These are phyloP conservation scores for Mycena sanguinolenta DNA, from an alignment of 768 basidiomycete species.

Conservation along the genomic window DNA sequence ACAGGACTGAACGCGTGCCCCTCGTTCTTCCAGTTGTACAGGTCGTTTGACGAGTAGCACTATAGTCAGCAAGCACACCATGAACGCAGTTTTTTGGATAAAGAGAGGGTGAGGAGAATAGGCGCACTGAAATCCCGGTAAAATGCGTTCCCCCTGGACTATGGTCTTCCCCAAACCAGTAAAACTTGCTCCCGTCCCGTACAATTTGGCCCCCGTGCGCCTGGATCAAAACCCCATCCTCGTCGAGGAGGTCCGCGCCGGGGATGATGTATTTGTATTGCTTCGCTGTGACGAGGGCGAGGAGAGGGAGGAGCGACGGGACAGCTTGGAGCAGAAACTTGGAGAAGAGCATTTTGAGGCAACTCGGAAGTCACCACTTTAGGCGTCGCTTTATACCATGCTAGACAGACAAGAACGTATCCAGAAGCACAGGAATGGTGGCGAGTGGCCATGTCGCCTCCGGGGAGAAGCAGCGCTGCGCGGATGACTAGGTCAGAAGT, in stretches of 20 bases:
- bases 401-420: slow-evolving; percentile 22
- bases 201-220: slow-evolving; percentile 30
- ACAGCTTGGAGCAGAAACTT: slow-evolving; percentile 20
- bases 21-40: slow-evolving; percentile 32
- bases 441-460: slow-evolving; percentile 9
- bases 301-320: slow-evolving; percentile 22
- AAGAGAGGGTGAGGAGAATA: slow-evolving; percentile 3
- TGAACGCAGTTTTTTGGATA: slow-evolving; percentile 15
- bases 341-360: slow-evolving; percentile 20
- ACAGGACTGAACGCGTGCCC: slow-evolving; percentile 28
- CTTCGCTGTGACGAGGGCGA: slow-evolving; percentile 28
- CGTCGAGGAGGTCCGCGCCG: slow-evolving; percentile 28
- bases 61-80: slow-evolving; percentile 18
- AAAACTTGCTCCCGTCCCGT: slow-evolving; percentile 25
- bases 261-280: slow-evolving; percentile 29
- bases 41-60: slow-evolving; percentile 30
- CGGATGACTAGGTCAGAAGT: slow-evolving; percentile 31
- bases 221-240: slow-evolving; percentile 27
- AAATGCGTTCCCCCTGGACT: slow-evolving; percentile 24
- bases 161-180: slow-evolving; percentile 29
- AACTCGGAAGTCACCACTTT: background rate
- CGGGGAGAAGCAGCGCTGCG: slow-evolving; percentile 17
- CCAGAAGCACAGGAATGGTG: slow-evolving; percentile 21
- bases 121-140: slow-evolving; percentile 23
- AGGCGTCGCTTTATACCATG: slow-evolving; percentile 20